Conservation (phyloP, 495 filamentous ascomycete genomes). For the Aspergillus nanangensis region DNA sequence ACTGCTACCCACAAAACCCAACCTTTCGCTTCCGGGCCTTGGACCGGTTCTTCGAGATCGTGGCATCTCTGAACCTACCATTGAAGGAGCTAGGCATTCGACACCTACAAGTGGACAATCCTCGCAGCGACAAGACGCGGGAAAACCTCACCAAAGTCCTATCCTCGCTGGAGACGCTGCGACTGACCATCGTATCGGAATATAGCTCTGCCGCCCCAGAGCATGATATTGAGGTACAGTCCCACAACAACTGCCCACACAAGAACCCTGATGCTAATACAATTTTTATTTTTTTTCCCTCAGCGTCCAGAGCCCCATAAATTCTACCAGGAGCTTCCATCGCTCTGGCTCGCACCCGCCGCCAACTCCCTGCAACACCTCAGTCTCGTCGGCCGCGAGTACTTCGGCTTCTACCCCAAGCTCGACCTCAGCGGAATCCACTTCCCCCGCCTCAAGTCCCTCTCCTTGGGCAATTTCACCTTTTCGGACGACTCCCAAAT, state of each 20-base stretch:
- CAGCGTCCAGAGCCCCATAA: background rate
- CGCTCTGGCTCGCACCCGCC: background rate
- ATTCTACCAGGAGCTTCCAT: background rate
- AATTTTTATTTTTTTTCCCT: background rate
- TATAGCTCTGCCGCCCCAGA: background rate
- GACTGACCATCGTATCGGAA: background rate
- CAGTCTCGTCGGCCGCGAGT: slow-evolving; percentile 16
- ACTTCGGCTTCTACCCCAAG: slow-evolving; percentile 22
- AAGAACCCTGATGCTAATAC: background rate
- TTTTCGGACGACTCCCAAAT: slow-evolving; percentile 25
- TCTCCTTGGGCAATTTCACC: slow-evolving; percentile 18
- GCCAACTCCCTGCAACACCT: slow-evolving; percentile 15
- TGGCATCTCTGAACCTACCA: background rate
- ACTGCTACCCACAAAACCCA: background rate
- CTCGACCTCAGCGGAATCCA: slow-evolving; percentile 11
- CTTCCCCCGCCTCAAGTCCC: slow-evolving; percentile 19
- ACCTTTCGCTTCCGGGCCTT: background rate
- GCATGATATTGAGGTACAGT: background rate
- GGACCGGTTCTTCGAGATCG: background rate
- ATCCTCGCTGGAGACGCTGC: background rate
- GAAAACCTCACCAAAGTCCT: background rate
- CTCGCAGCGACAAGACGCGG: background rate
- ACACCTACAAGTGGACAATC: background rate
- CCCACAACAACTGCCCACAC: no score
- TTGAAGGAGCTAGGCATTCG: background rate